phyloP scores from a whole-genome alignment of 2,329 filamentous ascomycete genomes.

The Xylaria sp. region DNA sequence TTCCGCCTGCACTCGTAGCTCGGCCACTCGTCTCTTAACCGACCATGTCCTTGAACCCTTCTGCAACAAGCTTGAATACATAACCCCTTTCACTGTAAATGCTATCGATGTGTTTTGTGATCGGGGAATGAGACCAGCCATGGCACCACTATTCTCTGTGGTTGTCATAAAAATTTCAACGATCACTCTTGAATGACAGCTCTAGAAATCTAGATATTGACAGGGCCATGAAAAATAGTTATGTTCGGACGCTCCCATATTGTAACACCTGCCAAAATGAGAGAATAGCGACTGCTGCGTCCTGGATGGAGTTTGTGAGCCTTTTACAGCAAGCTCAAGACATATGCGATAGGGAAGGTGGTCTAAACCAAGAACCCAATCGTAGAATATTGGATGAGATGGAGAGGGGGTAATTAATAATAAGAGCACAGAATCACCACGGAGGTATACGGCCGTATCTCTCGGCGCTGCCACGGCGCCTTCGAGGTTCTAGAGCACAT shows the following conservation, averaged over 20 bases:
- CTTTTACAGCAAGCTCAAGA: not conserved
- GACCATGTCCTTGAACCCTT: not conserved
- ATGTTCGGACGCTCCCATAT: no score
- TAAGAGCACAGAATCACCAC: not conserved
- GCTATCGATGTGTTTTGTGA: not conserved
- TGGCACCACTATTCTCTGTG: no score
- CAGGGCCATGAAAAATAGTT: no score
- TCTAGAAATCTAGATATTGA: no score
- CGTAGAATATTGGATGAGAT: not conserved
- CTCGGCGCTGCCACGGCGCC: not conserved
- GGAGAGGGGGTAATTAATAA: not conserved
- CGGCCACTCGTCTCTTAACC: not conserved
- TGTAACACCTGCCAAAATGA: not conserved
- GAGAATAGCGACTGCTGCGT: not conserved
- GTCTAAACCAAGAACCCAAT: not conserved
- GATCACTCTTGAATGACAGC: no score
- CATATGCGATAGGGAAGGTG: not conserved
- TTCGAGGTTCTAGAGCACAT: not conserved
- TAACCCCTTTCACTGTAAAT: not conserved
- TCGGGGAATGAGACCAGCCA: not conserved
- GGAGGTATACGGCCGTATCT: not conserved
- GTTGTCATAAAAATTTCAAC: no score
- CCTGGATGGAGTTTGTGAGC: not conserved
- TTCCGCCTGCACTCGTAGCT: not conserved
- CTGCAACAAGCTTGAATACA: not conserved